Evolutionary conservation across 495 filamentous ascomycete genomes (phyloP).

Genomic region (Xylaria castorea): DNA sequence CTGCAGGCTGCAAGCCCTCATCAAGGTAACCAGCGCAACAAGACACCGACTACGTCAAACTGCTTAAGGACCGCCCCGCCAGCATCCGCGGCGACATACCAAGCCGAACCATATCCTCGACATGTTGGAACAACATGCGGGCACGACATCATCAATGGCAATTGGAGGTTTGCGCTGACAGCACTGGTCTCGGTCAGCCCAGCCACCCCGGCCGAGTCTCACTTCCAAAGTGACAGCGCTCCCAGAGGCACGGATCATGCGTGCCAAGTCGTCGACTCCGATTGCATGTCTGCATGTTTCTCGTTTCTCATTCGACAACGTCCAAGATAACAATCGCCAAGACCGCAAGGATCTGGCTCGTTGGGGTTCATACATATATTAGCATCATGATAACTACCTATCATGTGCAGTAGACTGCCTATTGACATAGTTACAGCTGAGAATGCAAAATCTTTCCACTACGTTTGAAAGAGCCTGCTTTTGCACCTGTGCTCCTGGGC

Average conservation of each 20-base stretch:
- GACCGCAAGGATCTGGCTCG: not conserved
- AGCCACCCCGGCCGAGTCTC: conserved; percentile 10
- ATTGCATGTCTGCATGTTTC: not conserved
- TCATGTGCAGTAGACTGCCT: no score
- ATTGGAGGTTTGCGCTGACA: not conserved
- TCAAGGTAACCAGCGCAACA: conserved; percentile 4
- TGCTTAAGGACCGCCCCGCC: not conserved
- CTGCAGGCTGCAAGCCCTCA: conserved; percentile 4
- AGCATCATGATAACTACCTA: no score
- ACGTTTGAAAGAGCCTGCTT: not conserved
- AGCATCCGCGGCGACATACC: not conserved
- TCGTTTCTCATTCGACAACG: conserved; percentile 15
- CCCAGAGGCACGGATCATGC: conserved; percentile 9
- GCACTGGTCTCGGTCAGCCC: conserved; percentile 4
- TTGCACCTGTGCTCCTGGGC: not conserved
- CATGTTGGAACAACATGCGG: not conserved
- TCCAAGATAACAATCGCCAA: conserved; percentile 14
- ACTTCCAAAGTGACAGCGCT: not conserved
- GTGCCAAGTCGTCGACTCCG: conserved; percentile 23
- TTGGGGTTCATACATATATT: not conserved
- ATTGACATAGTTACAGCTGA: not conserved
- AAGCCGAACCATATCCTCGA: conserved; percentile 10
- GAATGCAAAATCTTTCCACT: conserved; percentile 1
- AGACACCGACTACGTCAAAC: not conserved
- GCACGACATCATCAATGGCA: conserved; percentile 14